Evolutionary conservation across 495 filamentous ascomycete genomes (phyloP).

Genomic region (Podospora fimiseda): DNA sequence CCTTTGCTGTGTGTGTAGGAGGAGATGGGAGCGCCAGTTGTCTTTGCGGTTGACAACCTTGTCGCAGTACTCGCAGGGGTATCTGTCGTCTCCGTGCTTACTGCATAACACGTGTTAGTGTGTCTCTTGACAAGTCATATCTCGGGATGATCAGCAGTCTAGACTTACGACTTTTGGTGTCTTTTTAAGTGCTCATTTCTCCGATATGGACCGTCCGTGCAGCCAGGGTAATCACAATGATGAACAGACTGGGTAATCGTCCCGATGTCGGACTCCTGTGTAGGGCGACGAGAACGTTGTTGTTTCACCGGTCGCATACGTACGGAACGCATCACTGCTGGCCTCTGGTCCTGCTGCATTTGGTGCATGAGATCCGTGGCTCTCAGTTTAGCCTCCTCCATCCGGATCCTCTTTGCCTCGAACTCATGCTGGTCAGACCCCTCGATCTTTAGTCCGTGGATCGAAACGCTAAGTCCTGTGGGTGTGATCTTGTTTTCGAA

Average conservation of each 20-base stretch:
- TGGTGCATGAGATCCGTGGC: conserved; percentile 28
- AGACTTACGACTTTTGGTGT: conserved; percentile 49
- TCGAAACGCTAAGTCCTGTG: neutral
- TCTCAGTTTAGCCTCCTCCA: conserved; percentile 27
- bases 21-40: conserved; percentile 34
- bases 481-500: conserved; percentile 10
- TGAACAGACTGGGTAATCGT: neutral
- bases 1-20: conserved; percentile 28
- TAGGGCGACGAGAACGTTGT: neutral
- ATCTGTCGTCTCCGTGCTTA: neutral
- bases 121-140: neutral
- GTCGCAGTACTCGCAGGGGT: conserved; percentile 12
- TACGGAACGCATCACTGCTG: neutral
- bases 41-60: conserved; percentile 23
- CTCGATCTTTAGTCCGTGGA: neutral
- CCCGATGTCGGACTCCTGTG: neutral
- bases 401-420: conserved; percentile 13
- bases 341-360: conserved; percentile 15
- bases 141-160: neutral
- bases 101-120: neutral
- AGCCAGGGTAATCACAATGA: conserved; percentile 28
- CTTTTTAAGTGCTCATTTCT: conserved; percentile 60
- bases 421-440: neutral
- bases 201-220: conserved; percentile 44
- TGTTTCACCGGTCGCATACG: conserved; percentile 6